A percentile compares a stretch with the other conserved stretches of the same genome.
phyloP scores from a whole-genome alignment of 225 moss, liverwort and hornwort species.

The Pleurozium schreberi region DNA sequence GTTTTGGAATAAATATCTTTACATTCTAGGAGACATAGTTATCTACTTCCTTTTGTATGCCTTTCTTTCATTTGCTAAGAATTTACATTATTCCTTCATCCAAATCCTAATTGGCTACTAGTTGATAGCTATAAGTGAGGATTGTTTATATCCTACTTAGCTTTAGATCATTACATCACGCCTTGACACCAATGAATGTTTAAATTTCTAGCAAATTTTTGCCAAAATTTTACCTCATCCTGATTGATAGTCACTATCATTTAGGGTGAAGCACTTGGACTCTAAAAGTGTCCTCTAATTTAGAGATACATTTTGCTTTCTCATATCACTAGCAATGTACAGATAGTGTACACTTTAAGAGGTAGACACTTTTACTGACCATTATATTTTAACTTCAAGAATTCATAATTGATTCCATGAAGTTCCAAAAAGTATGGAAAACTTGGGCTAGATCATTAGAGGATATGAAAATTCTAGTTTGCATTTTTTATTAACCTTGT shows the following conservation, averaged over 20 bases:
- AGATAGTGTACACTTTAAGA: too few relatives aligned
- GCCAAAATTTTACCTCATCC: background rate
- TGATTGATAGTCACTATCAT: background rate
- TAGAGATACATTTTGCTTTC: too few relatives aligned
- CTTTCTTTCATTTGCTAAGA: background rate
- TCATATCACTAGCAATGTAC: too few relatives aligned
- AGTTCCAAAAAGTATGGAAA: too few relatives aligned
- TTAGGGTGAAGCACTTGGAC: too few relatives aligned
- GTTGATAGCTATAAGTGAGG: background rate
- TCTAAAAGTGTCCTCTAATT: too few relatives aligned
- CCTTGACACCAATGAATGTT: background rate
- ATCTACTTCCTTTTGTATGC: background rate
- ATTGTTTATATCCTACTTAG: background rate
- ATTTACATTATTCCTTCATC: background rate
- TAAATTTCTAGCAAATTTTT: background rate
- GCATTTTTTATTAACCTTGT: too few relatives aligned
- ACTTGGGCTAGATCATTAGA: too few relatives aligned
- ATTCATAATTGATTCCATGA: too few relatives aligned
- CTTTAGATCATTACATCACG: background rate
- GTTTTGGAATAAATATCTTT: background rate
- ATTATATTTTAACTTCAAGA: too few relatives aligned
- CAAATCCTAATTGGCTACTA: background rate
- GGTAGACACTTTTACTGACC: too few relatives aligned
- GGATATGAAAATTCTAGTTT: too few relatives aligned
- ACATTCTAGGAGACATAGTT: fast-evolving